Evolutionary conservation across 352 stramenopile genomes (phyloP).

Genomic region (Phytopythium sindhum): DNA sequence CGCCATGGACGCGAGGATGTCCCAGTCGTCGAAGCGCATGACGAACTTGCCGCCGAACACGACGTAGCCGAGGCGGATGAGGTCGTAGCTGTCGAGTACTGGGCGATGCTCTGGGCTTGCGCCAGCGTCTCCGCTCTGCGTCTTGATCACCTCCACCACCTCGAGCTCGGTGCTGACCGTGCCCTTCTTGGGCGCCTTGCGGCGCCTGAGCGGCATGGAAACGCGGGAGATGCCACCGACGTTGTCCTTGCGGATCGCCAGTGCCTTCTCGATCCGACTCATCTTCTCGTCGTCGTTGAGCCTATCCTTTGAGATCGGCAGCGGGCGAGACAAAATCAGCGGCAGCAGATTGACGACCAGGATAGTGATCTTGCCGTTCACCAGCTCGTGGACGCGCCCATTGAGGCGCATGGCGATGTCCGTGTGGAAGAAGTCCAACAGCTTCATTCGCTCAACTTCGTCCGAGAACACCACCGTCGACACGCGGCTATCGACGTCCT

Average conservation of each 20-base stretch:
- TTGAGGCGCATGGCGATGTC: slow-evolving; percentile 15
- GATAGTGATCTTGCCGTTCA: slow-evolving; percentile 15
- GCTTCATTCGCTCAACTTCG: slow-evolving; percentile 10
- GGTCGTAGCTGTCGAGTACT: slow-evolving; percentile 9
- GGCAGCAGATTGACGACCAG: slow-evolving; percentile 12
- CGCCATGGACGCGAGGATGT: background rate
- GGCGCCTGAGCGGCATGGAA: slow-evolving; percentile 12
- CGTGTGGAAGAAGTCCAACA: slow-evolving; percentile 14
- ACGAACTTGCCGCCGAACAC: slow-evolving; percentile 6
- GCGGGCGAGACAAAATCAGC: background rate
- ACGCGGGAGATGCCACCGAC: slow-evolving; percentile 10
- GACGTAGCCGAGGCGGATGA: slow-evolving; percentile 11
- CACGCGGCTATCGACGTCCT: slow-evolving; percentile 13
- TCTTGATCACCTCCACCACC: background rate
- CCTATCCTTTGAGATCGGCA: background rate
- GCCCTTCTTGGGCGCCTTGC: background rate
- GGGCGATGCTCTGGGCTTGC: slow-evolving; percentile 3
- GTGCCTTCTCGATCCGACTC: background rate
- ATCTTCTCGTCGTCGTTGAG: background rate
- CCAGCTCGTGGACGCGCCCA: slow-evolving; percentile 18
- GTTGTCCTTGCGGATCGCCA: background rate
- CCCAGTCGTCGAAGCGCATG: slow-evolving; percentile 6
- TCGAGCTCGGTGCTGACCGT: background rate
- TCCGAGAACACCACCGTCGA: slow-evolving; percentile 6
- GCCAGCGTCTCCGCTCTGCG: background rate